Evolutionary conservation across 2,329 filamentous ascomycete genomes (phyloP).

Genomic region (Aspergillus quadricinctus): DNA sequence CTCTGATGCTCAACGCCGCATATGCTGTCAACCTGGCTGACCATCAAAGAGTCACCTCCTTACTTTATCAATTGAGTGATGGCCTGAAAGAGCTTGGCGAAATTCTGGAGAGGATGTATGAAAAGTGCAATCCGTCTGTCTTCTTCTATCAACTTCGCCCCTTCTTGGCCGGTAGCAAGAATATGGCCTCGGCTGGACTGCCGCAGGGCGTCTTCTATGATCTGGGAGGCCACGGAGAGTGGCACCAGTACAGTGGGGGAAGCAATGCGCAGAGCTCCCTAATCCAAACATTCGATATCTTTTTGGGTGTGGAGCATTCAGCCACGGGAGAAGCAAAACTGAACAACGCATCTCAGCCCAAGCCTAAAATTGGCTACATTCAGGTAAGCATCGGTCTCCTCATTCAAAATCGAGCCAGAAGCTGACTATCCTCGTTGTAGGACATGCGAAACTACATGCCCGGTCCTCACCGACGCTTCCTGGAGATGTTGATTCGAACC

Average conservation of each 20-base stretch:
- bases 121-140: conserved; percentile 40
- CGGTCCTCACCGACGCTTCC: conserved; percentile 43
- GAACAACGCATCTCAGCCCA: background rate
- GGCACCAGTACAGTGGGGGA: conserved; percentile 44
- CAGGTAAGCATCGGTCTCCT: conserved; percentile 19
- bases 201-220: conserved; percentile 47
- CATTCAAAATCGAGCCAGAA: background rate
- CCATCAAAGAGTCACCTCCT: conserved; percentile 1
- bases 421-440: conserved; percentile 6
- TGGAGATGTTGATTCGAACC: conserved; percentile 38
- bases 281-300: conserved; percentile 47
- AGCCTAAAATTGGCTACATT: conserved; percentile 10
- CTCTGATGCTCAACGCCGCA: conserved; percentile 39
- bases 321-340: conserved; percentile 7
- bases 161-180: conserved; percentile 45
- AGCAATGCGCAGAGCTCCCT: conserved; percentile 50
- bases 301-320: conserved; percentile 43
- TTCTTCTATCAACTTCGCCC: conserved; percentile 47
- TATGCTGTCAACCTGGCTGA: conserved; percentile 36
- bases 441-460: conserved; percentile 51
- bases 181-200: conserved; percentile 44
- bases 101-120: conserved; percentile 45
- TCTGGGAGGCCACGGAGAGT: conserved; percentile 39
- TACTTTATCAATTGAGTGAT: conserved; percentile 29
- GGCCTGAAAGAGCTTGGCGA: conserved; percentile 34